Base-by-base conservation (phyloP, 1,284 basidiomycete species). In the Cutaneotrichosporon cyanovorans region DNA sequence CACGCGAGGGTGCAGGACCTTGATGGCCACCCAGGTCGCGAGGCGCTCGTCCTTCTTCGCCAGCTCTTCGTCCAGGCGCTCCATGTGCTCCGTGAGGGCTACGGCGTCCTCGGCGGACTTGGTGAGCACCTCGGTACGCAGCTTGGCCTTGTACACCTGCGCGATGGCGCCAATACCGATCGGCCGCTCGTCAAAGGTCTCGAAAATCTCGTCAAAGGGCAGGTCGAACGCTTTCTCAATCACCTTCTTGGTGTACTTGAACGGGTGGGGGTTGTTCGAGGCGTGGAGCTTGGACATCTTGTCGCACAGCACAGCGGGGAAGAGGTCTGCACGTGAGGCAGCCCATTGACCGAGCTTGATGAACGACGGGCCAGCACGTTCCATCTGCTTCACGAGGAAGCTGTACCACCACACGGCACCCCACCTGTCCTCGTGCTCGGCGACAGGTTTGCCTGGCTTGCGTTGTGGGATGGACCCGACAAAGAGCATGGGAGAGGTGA, bases 301-400 rank as follows among this genome's bases (percentile, higher is more conserved):
- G 48, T 86, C 78, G 69, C 95, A 99, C 5, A 99, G 80, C n/a
- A 81, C 72, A n/a, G 83, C 77, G 1, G 95, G 89, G 73, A 99
- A 98, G 5, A 99, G 75, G 68, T 99, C 95, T 38, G 85, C 84
- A 44, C 95, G 80, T 22, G 91, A 92, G 5, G 87, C 95, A 1
- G 95, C 95, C 95, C 95, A 99, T 78, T 99, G 95, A 1, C 89
- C 88, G 42, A 98, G 79, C 87, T 99, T 99, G 72, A 90, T 90
- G 67, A 98, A 98, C 0, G 91, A 95, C 4, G 95, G 95, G 1
- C 95, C 95, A 5, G 93, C 93, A 10, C 81, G 76, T 69, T 93
- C 84, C 92, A 98, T 97, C 66, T 85, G 85, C 45, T 75, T 74
- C 14, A 93, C 90, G 8, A 99, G 76, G 51, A 91, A 79, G 16